Evolutionary conservation across 2,329 filamentous ascomycete species (phyloP).

Genomic region (Plenodomus tracheiphilus): DNA sequence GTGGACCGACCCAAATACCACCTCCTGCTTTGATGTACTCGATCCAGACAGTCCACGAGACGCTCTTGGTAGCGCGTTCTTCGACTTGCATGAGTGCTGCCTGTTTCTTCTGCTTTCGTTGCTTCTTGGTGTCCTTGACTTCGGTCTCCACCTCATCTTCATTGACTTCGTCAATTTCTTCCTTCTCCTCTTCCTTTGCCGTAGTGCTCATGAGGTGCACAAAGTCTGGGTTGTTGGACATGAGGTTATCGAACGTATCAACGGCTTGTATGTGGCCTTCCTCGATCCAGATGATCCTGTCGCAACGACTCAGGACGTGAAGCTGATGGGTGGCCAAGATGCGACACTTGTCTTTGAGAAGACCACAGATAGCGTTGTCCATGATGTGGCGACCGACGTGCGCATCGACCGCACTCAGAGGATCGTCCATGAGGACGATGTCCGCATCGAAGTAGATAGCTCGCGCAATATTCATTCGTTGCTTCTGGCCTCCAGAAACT

Average conservation of each 20-base stretch:
- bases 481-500: conserved; percentile 93
- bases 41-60: conserved; percentile 78
- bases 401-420: conserved; percentile 60
- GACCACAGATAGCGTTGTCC: conserved; percentile 88
- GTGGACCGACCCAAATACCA: conserved; percentile 67
- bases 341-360: conserved; percentile 85
- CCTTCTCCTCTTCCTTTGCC: conserved; percentile 61
- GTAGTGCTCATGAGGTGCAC: conserved; percentile 81
- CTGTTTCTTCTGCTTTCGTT: conserved; percentile 52
- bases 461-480: conserved; percentile 90
- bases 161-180: conserved; percentile 54
- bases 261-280: conserved; percentile 80
- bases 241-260: conserved; percentile 87
- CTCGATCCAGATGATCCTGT: conserved; percentile 93
- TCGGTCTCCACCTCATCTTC: conserved; percentile 53
- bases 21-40: conserved; percentile 79
- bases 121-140: conserved; percentile 61
- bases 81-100: conserved; percentile 71
- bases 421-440: conserved; percentile 67
- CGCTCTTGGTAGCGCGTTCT: conserved; percentile 73
- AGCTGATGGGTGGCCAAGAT: conserved; percentile 94
- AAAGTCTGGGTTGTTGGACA: conserved; percentile 77
- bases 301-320: conserved; percentile 87
- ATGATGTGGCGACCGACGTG: conserved; percentile 75
- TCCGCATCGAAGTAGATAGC: conserved; percentile 68